These are phyloP conservation scores for Mucor lusitanicus DNA, from an alignment of 371 early-diverging fungal genomes.

Conservation along the genomic window DNA sequence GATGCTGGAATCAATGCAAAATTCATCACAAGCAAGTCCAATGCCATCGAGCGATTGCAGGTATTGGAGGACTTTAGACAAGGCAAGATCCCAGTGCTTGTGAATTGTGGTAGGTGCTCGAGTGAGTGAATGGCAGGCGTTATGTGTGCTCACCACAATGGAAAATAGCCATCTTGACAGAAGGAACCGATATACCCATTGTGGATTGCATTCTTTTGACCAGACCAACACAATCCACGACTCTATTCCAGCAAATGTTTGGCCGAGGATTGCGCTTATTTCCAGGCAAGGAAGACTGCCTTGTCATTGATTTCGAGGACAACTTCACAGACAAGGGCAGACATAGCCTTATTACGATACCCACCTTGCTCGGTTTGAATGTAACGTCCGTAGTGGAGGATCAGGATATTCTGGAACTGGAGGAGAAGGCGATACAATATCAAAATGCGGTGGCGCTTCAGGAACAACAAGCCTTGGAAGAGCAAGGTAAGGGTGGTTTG, in stretches of 20 bases:
- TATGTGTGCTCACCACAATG: neutral
- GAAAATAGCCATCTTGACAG: slow-evolving; percentile 62
- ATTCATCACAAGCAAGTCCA: slow-evolving; percentile 67
- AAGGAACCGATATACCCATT: slow-evolving; percentile 88
- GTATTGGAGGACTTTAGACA: slow-evolving; percentile 63
- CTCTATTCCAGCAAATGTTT: slow-evolving; percentile 93
- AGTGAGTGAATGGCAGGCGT: neutral
- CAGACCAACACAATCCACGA: slow-evolving; percentile 80
- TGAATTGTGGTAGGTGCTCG: slow-evolving; percentile 78
- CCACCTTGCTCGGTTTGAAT: slow-evolving; percentile 73
- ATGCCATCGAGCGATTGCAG: slow-evolving; percentile 50
- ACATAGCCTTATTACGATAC: slow-evolving; percentile 58
- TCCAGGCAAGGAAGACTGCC: slow-evolving; percentile 73
- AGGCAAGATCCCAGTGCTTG: slow-evolving; percentile 75
- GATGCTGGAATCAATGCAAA: slow-evolving; percentile 61
- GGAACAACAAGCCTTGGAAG: neutral
- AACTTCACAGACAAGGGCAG: slow-evolving; percentile 34
- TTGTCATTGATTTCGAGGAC: slow-evolving; percentile 90
- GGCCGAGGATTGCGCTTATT: slow-evolving; percentile 86
- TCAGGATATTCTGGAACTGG: slow-evolving; percentile 9
- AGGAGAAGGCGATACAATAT: neutral
- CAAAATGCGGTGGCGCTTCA: neutral
- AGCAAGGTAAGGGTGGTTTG: neutral
- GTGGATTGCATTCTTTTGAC: slow-evolving; percentile 91
- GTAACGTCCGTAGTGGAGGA: slow-evolving; percentile 36